Conservation (phyloP, 805 yeast species). For the Metschnikowia colocasiae region DNA sequence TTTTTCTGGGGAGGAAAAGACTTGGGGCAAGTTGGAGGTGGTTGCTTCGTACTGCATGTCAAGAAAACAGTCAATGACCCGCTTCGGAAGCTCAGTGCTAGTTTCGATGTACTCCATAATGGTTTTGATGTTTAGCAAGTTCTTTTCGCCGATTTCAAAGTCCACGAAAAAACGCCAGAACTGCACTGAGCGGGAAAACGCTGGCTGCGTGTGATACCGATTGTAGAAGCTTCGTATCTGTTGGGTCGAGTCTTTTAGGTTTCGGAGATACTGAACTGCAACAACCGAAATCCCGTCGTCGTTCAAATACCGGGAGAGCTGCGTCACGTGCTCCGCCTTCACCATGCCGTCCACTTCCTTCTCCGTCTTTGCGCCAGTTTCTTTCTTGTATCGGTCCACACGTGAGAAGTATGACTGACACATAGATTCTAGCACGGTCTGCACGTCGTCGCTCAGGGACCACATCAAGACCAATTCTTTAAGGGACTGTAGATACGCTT, state of each 20-base stretch:
- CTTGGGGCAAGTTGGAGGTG: constrained; percentile 22
- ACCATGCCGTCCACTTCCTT: not conserved
- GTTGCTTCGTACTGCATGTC: constrained; percentile 23
- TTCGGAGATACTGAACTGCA: constrained; percentile 22
- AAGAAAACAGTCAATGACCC: constrained; percentile 43
- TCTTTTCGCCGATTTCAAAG: constrained; percentile 44
- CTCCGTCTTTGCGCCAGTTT: not conserved
- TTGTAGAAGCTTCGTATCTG: constrained; percentile 29
- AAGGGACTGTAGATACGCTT: constrained; percentile 18
- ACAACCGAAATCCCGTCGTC: constrained; percentile 40
- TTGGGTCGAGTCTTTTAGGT: constrained; percentile 22
- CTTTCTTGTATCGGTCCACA: constrained; percentile 17
- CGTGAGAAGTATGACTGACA: constrained; percentile 17
- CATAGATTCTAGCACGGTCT: constrained; percentile 13
- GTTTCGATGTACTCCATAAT: constrained; percentile 45
- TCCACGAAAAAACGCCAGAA: constrained; percentile 60
- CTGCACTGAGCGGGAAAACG: constrained; percentile 37
- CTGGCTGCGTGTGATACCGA: constrained; percentile 22
- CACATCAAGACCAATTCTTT: constrained; percentile 10
- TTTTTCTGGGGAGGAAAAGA: constrained; percentile 14
- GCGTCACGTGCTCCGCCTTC: not conserved
- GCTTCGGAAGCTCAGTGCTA: constrained; percentile 47
- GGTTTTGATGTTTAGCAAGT: constrained; percentile 42
- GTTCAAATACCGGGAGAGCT: constrained; percentile 32
- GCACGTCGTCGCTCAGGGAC: constrained; percentile 18